These are phyloP conservation scores for Cryphonectria japonica DNA, from an alignment of 2,329 filamentous ascomycete genomes.

Conservation along the genomic window DNA sequence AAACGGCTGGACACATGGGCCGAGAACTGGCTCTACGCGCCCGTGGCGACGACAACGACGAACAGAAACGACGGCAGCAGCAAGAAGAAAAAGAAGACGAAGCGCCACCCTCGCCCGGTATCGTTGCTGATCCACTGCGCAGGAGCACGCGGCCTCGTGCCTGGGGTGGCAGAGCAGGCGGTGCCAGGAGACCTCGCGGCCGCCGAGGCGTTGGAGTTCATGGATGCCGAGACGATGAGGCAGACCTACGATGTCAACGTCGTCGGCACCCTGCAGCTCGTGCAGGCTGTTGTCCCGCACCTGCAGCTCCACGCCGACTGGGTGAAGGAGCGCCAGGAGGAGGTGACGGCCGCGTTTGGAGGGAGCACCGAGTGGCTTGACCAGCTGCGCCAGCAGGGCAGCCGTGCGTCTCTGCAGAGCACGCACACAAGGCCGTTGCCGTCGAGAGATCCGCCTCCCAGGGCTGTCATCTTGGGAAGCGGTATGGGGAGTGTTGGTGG, in stretches of 20 bases:
- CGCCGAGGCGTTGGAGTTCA: slow-evolving; percentile 19
- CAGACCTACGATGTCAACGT: slow-evolving; percentile 23
- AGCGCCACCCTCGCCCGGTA: slow-evolving; percentile 4
- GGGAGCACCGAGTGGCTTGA: not conserved
- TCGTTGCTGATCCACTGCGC: slow-evolving; percentile 22
- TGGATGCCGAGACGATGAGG: slow-evolving; percentile 22
- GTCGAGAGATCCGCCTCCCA: slow-evolving; percentile 4
- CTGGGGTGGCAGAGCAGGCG: not conserved
- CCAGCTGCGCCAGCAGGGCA: slow-evolving; percentile 13
- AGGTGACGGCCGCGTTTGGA: slow-evolving; percentile 11
- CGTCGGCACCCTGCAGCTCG: slow-evolving; percentile 17
- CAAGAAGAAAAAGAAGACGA: not conserved
- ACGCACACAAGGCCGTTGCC: slow-evolving; percentile 5
- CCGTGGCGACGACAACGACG: not conserved
- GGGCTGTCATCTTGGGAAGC: slow-evolving; percentile 15
- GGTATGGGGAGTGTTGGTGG: slow-evolving; percentile 19
- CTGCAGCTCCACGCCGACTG: slow-evolving; percentile 15
- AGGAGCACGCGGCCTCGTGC: slow-evolving; percentile 21
- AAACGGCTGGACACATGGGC: slow-evolving; percentile 16
- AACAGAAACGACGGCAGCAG: not conserved
- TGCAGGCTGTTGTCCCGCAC: slow-evolving; percentile 19
- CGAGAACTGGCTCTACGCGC: slow-evolving; percentile 16
- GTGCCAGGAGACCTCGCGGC: slow-evolving; percentile 10
- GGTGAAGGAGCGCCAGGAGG: slow-evolving; percentile 7
- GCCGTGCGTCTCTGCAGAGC: slow-evolving; percentile 10